Evolutionary conservation across 352 stramenopile species (phyloP).

Genomic region (Phytophthora boehmeriae): DNA sequence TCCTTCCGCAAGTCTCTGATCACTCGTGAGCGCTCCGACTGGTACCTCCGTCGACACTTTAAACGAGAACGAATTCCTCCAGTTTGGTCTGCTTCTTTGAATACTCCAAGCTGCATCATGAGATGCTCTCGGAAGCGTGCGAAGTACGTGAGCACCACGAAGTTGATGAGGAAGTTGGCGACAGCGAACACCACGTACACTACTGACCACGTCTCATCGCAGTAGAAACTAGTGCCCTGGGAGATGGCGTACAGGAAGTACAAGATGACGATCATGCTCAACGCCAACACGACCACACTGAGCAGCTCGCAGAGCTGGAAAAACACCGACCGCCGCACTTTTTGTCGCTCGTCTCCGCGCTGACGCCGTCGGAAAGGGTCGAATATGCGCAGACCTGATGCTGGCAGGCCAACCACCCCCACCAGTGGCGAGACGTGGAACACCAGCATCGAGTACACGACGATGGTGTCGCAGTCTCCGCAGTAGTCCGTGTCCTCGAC

Average conservation of each 20-base stretch:
- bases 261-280: slow-evolving; percentile 59
- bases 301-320: slow-evolving; percentile 79
- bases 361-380: slow-evolving; percentile 70
- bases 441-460: slow-evolving; percentile 69
- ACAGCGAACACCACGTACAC: slow-evolving; percentile 57
- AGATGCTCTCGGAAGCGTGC: slow-evolving; percentile 85
- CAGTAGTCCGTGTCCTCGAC: slow-evolving; percentile 41
- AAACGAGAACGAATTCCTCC: slow-evolving; percentile 70
- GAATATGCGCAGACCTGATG: slow-evolving; percentile 61
- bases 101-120: slow-evolving; percentile 85
- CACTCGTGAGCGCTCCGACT: slow-evolving; percentile 48
- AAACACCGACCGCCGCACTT: slow-evolving; percentile 75
- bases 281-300: slow-evolving; percentile 52
- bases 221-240: slow-evolving; percentile 71
- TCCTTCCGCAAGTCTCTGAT: slow-evolving; percentile 71
- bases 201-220: slow-evolving; percentile 38
- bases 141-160: slow-evolving; percentile 79
- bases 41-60: slow-evolving; percentile 36
- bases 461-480: slow-evolving; percentile 60
- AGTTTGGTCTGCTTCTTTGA: slow-evolving; percentile 83
- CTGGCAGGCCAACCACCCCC: slow-evolving; percentile 69
- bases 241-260: slow-evolving; percentile 74
- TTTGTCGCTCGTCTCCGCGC: slow-evolving; percentile 40
- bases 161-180: slow-evolving; percentile 55
- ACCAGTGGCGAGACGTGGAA: slow-evolving; percentile 68